phyloP scores from a whole-genome alignment of 225 moss, liverwort and hornwort species.

The Physcomitrium patens region DNA sequence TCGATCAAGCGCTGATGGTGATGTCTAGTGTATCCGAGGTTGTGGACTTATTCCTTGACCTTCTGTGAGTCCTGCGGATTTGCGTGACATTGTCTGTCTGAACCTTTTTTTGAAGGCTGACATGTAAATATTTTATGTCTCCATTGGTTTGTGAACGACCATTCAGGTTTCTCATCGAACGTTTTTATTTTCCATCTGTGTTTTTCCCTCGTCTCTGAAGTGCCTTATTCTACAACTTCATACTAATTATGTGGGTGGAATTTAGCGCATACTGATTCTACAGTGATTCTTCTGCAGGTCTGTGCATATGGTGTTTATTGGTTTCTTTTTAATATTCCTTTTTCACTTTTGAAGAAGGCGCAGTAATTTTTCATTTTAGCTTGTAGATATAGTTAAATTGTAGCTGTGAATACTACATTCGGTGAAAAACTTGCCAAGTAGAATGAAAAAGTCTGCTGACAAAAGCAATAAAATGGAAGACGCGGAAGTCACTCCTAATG shows the following conservation, averaged over 20 bases:
- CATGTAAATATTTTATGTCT: not conserved
- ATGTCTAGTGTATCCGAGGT: not conserved
- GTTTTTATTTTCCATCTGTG: not conserved
- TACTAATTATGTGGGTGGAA: not conserved
- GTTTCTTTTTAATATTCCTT: not conserved
- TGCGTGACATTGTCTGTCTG: not conserved
- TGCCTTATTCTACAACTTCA: no score
- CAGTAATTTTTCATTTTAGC: constrained; percentile 9
- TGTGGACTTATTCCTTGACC: not conserved
- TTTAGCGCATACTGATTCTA: not conserved
- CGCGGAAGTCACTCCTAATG: constrained; percentile 30
- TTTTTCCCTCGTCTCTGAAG: no score
- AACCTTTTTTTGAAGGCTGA: not conserved
- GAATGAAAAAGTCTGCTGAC: constrained; percentile 44
- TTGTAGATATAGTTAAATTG: constrained; percentile 21
- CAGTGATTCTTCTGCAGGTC: not conserved
- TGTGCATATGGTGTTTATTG: not conserved
- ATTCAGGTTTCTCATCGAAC: not conserved
- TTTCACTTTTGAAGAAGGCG: not conserved
- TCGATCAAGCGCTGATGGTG: not conserved
- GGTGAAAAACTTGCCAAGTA: not conserved
- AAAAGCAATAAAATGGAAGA: constrained; percentile 44
- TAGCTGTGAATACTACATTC: constrained; percentile 32
- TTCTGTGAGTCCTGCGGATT: not conserved
- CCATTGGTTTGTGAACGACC: not conserved